A percentile compares a stretch with the other conserved stretches of the same genome.
phyloP scores from a whole-genome alignment of 371 early-diverging fungal genomes.

The Mortierella sp. region DNA sequence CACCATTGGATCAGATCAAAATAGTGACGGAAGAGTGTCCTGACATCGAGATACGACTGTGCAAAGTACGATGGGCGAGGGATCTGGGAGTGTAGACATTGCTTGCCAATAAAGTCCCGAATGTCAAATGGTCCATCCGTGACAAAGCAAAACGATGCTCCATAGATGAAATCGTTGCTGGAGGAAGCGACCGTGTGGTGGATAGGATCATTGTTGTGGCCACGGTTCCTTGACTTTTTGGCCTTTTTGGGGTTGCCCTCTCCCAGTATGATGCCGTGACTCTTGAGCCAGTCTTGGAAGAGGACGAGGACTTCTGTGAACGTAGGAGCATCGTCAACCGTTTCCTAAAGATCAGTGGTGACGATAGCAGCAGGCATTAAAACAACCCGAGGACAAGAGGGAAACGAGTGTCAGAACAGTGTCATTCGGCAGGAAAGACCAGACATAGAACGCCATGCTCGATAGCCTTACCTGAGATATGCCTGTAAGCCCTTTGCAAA shows the following conservation, averaged over 20 bases:
- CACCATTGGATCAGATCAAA: slow-evolving; percentile 57
- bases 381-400: not conserved
- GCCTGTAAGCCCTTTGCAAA: slow-evolving; percentile 81
- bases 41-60: slow-evolving; percentile 73
- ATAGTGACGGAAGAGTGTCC: slow-evolving; percentile 60
- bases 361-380: too few species aligned
- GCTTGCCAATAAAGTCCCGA: slow-evolving; percentile 80
- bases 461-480: slow-evolving; percentile 61
- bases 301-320: slow-evolving; percentile 65
- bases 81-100: slow-evolving; percentile 62
- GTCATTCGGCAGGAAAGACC: too few species aligned
- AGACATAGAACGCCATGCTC: too few species aligned
- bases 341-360: slow-evolving; percentile 45
- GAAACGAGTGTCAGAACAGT: too few species aligned
- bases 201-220: slow-evolving; percentile 8
- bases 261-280: slow-evolving; percentile 53
- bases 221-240: not conserved
- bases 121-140: slow-evolving; percentile 88
- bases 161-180: slow-evolving; percentile 22
- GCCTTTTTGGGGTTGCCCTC: slow-evolving; percentile 36
- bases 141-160: slow-evolving; percentile 45
- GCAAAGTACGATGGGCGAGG: slow-evolving; percentile 62
- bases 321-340: slow-evolving; percentile 70
- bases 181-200: slow-evolving; percentile 14
- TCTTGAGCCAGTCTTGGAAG: slow-evolving; percentile 51